Evolutionary conservation across 441 rosid genomes (phyloP).

Genomic region (Brassica hybrid): DNA sequence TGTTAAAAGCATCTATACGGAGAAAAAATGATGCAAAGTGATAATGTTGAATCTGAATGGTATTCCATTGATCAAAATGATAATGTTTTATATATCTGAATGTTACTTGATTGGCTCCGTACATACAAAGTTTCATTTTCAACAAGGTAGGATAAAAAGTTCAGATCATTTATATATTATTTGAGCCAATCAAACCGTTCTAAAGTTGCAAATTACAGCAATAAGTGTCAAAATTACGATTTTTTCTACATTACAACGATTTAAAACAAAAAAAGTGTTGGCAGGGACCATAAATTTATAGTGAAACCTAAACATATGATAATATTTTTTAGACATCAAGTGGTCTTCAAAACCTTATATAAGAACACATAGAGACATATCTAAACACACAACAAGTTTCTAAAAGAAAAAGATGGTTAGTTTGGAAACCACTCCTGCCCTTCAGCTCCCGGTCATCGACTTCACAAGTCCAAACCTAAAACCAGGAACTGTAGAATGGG

Average conservation of each 20-base stretch:
- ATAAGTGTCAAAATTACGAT: neutral
- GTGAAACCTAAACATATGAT: neutral
- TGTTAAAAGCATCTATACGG: neutral
- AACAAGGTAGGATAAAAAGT: constrained; percentile 10
- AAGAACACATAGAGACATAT: constrained; percentile 26
- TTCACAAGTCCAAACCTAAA: constrained; percentile 31
- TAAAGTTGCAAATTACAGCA: neutral
- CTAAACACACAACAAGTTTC: constrained; percentile 25
- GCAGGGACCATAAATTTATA: constrained; percentile 3
- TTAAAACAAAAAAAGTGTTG: neutral
- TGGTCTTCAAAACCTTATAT: constrained; percentile 18
- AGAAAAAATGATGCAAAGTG: neutral
- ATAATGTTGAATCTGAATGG: neutral
- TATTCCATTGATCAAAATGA: constrained; percentile 9
- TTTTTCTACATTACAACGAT: neutral
- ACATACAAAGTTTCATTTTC: constrained; percentile 8
- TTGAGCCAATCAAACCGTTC: constrained; percentile 4
- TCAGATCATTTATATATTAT: neutral
- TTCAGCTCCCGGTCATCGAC: constrained; percentile 40
- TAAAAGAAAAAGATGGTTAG: constrained; percentile 9
- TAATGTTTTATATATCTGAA: constrained; percentile 7
- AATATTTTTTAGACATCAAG: neutral
- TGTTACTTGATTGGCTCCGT: constrained; percentile 15
- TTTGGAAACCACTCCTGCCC: constrained; percentile 23
- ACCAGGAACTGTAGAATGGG: constrained; percentile 31